Percentiles rank a stretch among this genome's conserved stretches.
Evolutionary conservation across 1,284 basidiomycete genomes (phyloP).

Genomic region (Irpex sp.): DNA sequence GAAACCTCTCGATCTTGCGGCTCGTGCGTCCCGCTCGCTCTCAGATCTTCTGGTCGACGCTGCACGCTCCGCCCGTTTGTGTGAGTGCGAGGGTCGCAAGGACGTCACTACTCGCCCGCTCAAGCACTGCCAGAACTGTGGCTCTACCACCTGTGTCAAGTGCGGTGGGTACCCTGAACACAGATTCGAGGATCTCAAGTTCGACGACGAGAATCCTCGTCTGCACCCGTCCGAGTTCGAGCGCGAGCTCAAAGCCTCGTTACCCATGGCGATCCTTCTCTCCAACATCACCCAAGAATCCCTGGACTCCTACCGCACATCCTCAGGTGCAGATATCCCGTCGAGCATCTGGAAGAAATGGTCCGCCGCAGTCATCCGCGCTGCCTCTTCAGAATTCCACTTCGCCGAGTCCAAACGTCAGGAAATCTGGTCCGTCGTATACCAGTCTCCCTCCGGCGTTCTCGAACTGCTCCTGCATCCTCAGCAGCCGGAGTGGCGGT

Average conservation of each 20-base stretch:
- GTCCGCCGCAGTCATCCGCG: constrained; percentile 63
- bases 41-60: constrained; percentile 61
- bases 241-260: constrained; percentile 66
- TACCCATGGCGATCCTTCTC: constrained; percentile 84
- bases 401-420: constrained; percentile 87
- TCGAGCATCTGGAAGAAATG: constrained; percentile 60
- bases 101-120: constrained; percentile 71
- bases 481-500: constrained; percentile 79
- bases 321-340: constrained; percentile 39
- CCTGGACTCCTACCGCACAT: constrained; percentile 48
- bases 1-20: constrained; percentile 66
- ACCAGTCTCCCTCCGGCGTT: constrained; percentile 63
- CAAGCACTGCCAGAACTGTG: constrained; percentile 72
- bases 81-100: constrained; percentile 84
- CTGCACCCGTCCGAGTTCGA: constrained; percentile 71
- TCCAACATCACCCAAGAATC: constrained; percentile 45
- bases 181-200: constrained; percentile 55
- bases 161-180: constrained; percentile 92
- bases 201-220: constrained; percentile 39
- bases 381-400: constrained; percentile 61
- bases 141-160: constrained; percentile 74
- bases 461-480: constrained; percentile 78
- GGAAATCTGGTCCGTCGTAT: constrained; percentile 81
- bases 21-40: constrained; percentile 39
- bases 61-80: constrained; percentile 70